Percentiles rank a stretch among this genome's conserved stretches.
phyloP scores from a whole-genome alignment of 2,329 filamentous ascomycete genomes.

The Fusarium acutatum region DNA sequence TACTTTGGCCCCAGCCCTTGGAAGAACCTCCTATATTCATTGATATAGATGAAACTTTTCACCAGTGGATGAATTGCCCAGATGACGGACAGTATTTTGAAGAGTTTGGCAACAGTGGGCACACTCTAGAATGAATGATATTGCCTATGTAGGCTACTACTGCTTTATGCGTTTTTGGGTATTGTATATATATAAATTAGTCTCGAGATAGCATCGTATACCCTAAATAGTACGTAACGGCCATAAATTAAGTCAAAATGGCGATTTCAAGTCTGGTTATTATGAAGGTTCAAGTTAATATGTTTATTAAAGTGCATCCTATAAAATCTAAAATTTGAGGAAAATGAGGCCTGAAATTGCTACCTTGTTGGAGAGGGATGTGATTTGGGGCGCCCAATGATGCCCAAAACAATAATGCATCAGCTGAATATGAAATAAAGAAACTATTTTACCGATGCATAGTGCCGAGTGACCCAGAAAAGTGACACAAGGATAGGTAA shows the following conservation, averaged over 20 bases:
- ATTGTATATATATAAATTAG: too few relatives aligned
- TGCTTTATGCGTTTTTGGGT: not conserved
- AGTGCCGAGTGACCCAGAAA: not conserved
- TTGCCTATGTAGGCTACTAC: fast-evolving
- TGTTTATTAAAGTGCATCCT: too few relatives aligned
- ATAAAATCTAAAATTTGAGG: too few relatives aligned
- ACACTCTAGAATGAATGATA: fast-evolving
- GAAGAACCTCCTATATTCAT: not conserved
- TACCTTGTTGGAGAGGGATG: not conserved
- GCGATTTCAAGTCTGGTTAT: too few relatives aligned
- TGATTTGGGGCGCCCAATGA: not conserved
- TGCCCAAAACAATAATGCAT: not conserved
- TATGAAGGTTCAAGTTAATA: too few relatives aligned
- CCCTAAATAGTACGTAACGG: too few relatives aligned
- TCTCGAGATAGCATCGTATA: too few relatives aligned
- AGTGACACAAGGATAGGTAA: fast-evolving
- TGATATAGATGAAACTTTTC: fast-evolving
- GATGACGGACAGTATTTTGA: not conserved
- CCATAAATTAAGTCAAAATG: too few relatives aligned
- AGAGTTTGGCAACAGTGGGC: not conserved
- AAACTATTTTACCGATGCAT: fast-evolving
- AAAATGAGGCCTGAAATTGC: not conserved
- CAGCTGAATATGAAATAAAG: not conserved
- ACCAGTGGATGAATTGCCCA: not conserved
- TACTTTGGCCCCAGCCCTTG: not conserved